These are phyloP conservation scores for Protomyces lactucae-debilis DNA, from an alignment of 1,139 yeast genomes.

Conservation along the genomic window DNA sequence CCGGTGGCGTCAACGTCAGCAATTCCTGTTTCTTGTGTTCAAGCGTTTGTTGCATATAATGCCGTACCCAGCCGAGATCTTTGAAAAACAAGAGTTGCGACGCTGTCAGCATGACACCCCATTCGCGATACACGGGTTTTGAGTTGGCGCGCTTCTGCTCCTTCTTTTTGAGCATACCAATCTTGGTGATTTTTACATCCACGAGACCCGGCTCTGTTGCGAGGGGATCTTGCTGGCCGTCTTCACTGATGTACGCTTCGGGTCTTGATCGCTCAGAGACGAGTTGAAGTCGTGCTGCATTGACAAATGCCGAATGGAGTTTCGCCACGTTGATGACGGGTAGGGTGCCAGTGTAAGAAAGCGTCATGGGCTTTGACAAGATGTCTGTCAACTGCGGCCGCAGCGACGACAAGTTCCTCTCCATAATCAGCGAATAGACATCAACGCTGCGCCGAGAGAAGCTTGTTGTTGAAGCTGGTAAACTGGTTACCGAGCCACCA, in stretches of 20 bases:
- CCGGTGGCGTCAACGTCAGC: slow-evolving; percentile 38
- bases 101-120: slow-evolving; percentile 45
- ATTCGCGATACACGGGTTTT: slow-evolving; percentile 41
- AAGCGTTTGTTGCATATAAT: slow-evolving; percentile 35
- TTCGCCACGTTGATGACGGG: slow-evolving; percentile 35
- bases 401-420: slow-evolving; percentile 38
- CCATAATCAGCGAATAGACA: slow-evolving; percentile 42
- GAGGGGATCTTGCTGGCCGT: slow-evolving; percentile 26
- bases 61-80: slow-evolving; percentile 42
- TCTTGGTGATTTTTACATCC: slow-evolving; percentile 42
- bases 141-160: slow-evolving; percentile 41
- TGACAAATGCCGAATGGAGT: slow-evolving; percentile 37
- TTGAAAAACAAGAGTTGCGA: slow-evolving; percentile 44
- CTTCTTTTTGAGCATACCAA: slow-evolving; percentile 41
- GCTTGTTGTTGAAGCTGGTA: slow-evolving; percentile 5
- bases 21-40: slow-evolving; percentile 28
- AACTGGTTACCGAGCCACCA: background rate
- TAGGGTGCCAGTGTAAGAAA: slow-evolving; percentile 35
- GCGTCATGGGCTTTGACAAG: slow-evolving; percentile 37
- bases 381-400: slow-evolving; percentile 39
- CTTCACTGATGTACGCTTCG: slow-evolving; percentile 38
- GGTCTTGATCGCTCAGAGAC: slow-evolving; percentile 42
- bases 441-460: slow-evolving; percentile 36
- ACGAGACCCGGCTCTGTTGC: slow-evolving; percentile 42
- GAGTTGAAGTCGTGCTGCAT: slow-evolving; percentile 41